Percentiles rank a stretch among this genome's conserved stretches.
Conservation (phyloP, 805 yeast species). For the Lachancea quebecensis region DNA sequence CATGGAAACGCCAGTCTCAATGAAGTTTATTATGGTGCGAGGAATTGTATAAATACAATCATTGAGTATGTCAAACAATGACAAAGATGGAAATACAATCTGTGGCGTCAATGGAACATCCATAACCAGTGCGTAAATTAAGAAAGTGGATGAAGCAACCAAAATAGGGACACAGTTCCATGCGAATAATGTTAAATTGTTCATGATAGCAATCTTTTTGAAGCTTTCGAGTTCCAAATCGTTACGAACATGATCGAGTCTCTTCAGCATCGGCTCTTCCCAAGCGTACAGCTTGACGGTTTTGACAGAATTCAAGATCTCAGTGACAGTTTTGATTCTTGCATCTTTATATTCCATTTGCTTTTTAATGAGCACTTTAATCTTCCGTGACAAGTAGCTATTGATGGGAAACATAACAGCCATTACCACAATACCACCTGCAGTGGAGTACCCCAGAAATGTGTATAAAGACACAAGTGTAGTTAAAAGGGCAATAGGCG, state of each 20-base stretch:
- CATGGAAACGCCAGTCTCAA: conserved; percentile 55
- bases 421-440: conserved; percentile 51
- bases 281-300: conserved; percentile 63
- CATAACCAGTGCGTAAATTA: conserved; percentile 42
- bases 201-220: conserved; percentile 41
- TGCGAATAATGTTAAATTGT: conserved; percentile 44
- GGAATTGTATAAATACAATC: conserved; percentile 58
- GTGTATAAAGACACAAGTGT: conserved; percentile 49
- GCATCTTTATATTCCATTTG: conserved; percentile 60
- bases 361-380: conserved; percentile 41
- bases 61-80: conserved; percentile 51
- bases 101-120: conserved; percentile 54
- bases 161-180: conserved; percentile 62
- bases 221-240: conserved; percentile 48
- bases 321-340: conserved; percentile 53
- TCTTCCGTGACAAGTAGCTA: conserved; percentile 38
- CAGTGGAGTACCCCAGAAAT: conserved; percentile 50
- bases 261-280: conserved; percentile 57
- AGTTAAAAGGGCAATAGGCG: conserved; percentile 50
- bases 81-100: conserved; percentile 60
- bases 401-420: conserved; percentile 53
- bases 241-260: conserved; percentile 48
- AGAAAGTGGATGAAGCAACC: conserved; percentile 57
- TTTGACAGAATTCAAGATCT: conserved; percentile 52
- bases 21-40: conserved; percentile 44